Evolutionary conservation across 2,329 filamentous ascomycete species (phyloP).

Genomic region (Gnomoniopsis smithogilvyi): DNA sequence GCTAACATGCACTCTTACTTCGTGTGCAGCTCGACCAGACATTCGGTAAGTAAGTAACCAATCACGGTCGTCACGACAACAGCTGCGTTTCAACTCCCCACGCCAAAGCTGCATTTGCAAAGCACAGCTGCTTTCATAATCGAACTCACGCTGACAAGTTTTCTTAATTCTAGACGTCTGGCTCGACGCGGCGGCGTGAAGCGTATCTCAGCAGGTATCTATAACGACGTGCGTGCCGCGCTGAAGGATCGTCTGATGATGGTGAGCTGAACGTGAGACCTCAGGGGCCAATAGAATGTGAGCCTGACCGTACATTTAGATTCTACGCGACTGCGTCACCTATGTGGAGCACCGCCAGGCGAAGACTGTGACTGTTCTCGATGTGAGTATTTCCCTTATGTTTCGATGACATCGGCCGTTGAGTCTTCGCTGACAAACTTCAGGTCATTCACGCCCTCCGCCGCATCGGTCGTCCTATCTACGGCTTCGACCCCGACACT

Average conservation of each 20-base stretch:
- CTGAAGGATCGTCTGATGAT: constrained; percentile 47
- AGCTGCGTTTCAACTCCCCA: not conserved
- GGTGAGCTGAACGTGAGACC: constrained; percentile 33
- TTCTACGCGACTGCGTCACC: constrained; percentile 45
- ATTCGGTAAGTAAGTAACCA: constrained; percentile 13
- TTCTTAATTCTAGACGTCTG: constrained; percentile 49
- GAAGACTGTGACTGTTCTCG: constrained; percentile 47
- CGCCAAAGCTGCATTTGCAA: not conserved
- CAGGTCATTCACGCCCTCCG: constrained; percentile 55
- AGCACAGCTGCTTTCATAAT: not conserved
- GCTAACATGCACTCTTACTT: not conserved
- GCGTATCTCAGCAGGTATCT: constrained; percentile 63
- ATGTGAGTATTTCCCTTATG: not conserved
- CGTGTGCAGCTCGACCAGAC: constrained; percentile 16
- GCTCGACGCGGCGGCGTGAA: constrained; percentile 77
- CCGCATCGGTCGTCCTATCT: constrained; percentile 50
- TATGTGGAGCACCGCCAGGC: constrained; percentile 52
- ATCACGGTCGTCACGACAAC: not conserved
- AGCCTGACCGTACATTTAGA: constrained; percentile 34
- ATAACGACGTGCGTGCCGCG: constrained; percentile 54
- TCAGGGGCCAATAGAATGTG: not conserved
- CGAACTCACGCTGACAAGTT: not conserved
- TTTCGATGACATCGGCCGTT: not conserved
- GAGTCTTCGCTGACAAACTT: constrained; percentile 29
- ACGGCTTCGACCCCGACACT: constrained; percentile 52